phyloP scores from a whole-genome alignment of 176 grass and related monocot genomes.

The Rhynchospora pubera region DNA sequence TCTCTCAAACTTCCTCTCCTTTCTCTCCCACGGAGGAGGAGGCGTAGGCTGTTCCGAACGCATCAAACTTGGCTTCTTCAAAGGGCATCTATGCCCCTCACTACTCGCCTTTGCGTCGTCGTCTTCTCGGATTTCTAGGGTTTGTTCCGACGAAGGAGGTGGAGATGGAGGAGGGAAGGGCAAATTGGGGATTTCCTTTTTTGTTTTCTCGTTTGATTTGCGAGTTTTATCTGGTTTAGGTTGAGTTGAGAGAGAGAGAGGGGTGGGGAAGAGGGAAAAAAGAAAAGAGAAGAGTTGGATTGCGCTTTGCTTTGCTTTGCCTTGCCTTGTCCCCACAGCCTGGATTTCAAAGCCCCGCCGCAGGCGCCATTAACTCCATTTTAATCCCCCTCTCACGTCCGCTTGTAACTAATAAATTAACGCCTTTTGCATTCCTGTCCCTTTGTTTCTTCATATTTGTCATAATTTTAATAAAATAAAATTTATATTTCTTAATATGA shows the following conservation, averaged over 20 bases:
- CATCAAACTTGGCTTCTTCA: slow-evolving; percentile 9
- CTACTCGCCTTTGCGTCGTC: neutral
- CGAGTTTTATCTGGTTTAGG: neutral
- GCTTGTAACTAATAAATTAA: slow-evolving; percentile 7
- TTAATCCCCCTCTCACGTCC: slow-evolving; percentile 26
- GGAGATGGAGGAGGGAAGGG: neutral
- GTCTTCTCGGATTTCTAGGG: neutral
- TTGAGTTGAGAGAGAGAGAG: neutral
- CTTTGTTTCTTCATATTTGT: neutral
- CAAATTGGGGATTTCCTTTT: neutral
- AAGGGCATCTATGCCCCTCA: slow-evolving; percentile 20
- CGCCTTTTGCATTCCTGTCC: neutral
- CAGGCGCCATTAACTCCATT: slow-evolving; percentile 20
- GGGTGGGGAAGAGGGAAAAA: neutral
- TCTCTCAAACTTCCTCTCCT: slow-evolving; percentile 1
- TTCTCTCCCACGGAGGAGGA: neutral
- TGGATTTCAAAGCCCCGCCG: slow-evolving; percentile 27
- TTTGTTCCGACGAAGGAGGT: too few species aligned
- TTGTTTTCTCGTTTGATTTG: neutral
- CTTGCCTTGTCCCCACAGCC: slow-evolving; percentile 16
- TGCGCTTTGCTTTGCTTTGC: too few species aligned
- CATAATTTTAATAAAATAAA: too few species aligned
- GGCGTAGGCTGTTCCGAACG: slow-evolving; percentile 15
- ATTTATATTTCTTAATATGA: neutral
- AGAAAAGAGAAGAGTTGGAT: neutral